Evolutionary conservation across 148 eudicot genomes (phyloP).

Genomic region (Rhododendron ferrugineum): DNA sequence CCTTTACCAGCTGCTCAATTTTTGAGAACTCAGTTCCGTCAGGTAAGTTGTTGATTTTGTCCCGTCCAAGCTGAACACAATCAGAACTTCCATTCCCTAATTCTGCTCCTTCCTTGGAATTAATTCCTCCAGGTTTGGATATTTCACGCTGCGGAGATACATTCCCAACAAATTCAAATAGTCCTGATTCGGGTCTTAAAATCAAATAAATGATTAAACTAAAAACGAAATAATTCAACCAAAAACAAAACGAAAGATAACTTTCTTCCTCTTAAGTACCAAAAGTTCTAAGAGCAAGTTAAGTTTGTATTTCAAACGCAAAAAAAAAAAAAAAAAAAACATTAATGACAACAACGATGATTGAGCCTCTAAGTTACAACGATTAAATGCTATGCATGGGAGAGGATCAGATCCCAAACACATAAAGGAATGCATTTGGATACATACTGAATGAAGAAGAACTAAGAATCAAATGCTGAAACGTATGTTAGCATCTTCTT

Average conservation of each 20-base stretch:
- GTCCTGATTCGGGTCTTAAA: neutral
- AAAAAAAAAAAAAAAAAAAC: too few species aligned
- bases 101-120: conserved; percentile 30
- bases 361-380: neutral
- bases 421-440: neutral
- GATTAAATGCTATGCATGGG: neutral
- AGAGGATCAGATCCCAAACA: neutral
- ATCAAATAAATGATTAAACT: neutral
- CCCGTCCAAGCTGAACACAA: conserved; percentile 23
- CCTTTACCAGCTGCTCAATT: conserved; percentile 74
- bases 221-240: neutral
- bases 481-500: neutral
- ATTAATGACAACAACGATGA: neutral
- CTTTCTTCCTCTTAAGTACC: neutral
- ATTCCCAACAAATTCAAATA: neutral
- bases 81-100: conserved; percentile 14
- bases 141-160: conserved; percentile 33
- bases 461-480: neutral
- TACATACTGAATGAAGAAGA: neutral
- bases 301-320: neutral
- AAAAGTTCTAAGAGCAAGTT: neutral
- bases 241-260: neutral
- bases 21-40: conserved; percentile 36
- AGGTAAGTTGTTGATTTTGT: conserved; percentile 16
- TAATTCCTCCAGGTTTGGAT: conserved; percentile 26